Conservation (phyloP, 257 asterid genomes). For the Ocimum tenuiflorum region DNA sequence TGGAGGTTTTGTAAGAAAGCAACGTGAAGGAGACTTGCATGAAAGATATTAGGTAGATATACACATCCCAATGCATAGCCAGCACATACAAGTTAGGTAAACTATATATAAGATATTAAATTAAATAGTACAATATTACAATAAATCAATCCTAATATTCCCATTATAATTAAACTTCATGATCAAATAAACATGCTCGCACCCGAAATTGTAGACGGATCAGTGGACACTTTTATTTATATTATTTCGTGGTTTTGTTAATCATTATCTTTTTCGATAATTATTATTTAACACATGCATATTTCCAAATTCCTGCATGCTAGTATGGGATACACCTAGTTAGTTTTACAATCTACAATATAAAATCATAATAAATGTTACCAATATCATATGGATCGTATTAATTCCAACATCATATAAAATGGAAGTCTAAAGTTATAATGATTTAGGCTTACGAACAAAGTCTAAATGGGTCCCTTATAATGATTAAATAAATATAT, state of each 20-base stretch:
- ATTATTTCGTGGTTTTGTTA: too few species aligned
- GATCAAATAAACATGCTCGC: too few species aligned
- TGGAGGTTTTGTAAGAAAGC: too few species aligned
- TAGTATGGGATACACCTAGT: too few species aligned
- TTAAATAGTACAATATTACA: not conserved
- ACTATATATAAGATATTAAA: not conserved
- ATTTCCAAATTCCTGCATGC: too few species aligned
- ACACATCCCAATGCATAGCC: too few species aligned
- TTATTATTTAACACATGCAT: too few species aligned
- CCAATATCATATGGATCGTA: not conserved
- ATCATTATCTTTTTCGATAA: too few species aligned
- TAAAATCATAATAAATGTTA: not conserved
- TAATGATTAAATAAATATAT: constrained; percentile 50
- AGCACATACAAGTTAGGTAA: not conserved
- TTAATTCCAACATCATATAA: constrained; percentile 21
- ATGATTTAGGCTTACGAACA: constrained; percentile 56
- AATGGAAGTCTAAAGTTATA: constrained; percentile 42
- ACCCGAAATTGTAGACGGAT: too few species aligned
- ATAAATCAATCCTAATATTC: constrained; percentile 27
- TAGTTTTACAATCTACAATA: too few species aligned
- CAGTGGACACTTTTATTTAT: too few species aligned
- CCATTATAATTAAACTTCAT: too few species aligned
- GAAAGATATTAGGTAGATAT: constrained; percentile 19
- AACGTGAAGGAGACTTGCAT: constrained; percentile 62
- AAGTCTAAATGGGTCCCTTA: constrained; percentile 54